These are phyloP conservation scores for Crithidia mellificae DNA, from an alignment of 208 protist species.

Conservation along the genomic window DNA sequence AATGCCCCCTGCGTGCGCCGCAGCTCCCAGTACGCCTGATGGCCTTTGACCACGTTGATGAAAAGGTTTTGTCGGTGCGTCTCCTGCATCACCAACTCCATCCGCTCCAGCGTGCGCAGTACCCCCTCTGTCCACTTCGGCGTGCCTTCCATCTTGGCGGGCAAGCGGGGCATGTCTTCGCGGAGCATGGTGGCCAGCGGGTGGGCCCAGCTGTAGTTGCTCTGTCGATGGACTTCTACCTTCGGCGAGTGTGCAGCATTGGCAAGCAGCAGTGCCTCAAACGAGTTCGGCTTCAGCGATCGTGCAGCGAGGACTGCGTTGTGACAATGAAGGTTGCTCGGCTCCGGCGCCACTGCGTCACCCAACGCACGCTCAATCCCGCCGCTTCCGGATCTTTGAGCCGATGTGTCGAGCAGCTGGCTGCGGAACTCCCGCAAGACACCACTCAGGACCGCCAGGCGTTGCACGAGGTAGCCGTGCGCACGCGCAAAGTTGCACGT, in stretches of 20 bases:
- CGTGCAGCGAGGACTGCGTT: neutral
- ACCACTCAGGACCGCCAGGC: slow-evolving; percentile 71
- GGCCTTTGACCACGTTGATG: slow-evolving; percentile 44
- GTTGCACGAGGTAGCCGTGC: slow-evolving; percentile 67
- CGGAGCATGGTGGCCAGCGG: slow-evolving; percentile 45
- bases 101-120: slow-evolving; percentile 37
- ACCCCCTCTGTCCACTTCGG: slow-evolving; percentile 23
- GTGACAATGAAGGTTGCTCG: neutral
- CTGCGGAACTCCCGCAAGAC: slow-evolving; percentile 60
- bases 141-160: slow-evolving; percentile 55
- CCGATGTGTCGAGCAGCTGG: too few species aligned
- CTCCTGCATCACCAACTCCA: slow-evolving; percentile 55
- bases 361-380: too few species aligned
- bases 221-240: slow-evolving; percentile 23
- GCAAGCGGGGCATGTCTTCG: slow-evolving; percentile 32
- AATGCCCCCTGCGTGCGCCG: too few species aligned
- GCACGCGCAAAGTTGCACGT: slow-evolving; percentile 24
- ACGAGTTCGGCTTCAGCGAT: neutral
- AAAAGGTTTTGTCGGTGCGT: slow-evolving; percentile 46
- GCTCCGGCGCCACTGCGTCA: neutral
- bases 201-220: slow-evolving; percentile 30
- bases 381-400: too few species aligned
- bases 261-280: neutral
- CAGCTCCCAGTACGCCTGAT: slow-evolving; percentile 17
- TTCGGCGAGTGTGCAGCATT: slow-evolving; percentile 23